A percentile compares a stretch with the other conserved stretches of the same genome.
Conservation (phyloP, 78 protist species). For the Thecamonas trahens region DNA sequence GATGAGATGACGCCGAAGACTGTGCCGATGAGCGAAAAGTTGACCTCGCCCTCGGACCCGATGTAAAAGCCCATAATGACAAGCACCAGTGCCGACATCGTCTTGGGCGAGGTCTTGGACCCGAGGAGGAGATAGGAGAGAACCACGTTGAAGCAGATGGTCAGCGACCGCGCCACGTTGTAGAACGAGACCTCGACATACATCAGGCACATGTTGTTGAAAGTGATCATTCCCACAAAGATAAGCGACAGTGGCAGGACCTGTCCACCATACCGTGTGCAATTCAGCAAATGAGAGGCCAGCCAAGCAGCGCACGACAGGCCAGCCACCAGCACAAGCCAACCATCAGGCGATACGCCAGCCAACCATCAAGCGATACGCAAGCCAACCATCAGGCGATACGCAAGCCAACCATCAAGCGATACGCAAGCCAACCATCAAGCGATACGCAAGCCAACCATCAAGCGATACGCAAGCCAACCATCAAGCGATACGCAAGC, state of each 20-base stretch:
- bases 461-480: too few relatives aligned
- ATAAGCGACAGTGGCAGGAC: conserved; percentile 60
- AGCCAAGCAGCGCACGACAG: background rate
- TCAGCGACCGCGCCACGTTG: conserved; percentile 76
- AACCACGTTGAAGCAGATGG: conserved; percentile 64
- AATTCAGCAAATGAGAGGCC: conserved; percentile 49
- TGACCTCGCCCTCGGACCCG: conserved; percentile 61
- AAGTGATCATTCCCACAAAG: conserved; percentile 62
- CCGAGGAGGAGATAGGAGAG: conserved; percentile 57
- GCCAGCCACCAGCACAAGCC: too few relatives aligned
- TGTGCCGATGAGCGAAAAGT: conserved; percentile 39
- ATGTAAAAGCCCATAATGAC: conserved; percentile 66
- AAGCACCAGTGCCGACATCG: conserved; percentile 37
- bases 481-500: too few relatives aligned
- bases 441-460: too few relatives aligned
- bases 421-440: too few relatives aligned
- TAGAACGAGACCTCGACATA: conserved; percentile 76
- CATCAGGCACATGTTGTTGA: conserved; percentile 71
- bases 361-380: too few relatives aligned
- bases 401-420: too few relatives aligned
- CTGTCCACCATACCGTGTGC: conserved; percentile 22
- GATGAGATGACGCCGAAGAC: conserved; percentile 62
- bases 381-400: too few relatives aligned
- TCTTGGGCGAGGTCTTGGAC: conserved; percentile 35
- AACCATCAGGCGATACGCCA: too few relatives aligned